Evolutionary conservation across 129 eudicot species (phyloP), one percentile per base, ranked within the genome.

Genomic region (Apium graveolens): DNA sequence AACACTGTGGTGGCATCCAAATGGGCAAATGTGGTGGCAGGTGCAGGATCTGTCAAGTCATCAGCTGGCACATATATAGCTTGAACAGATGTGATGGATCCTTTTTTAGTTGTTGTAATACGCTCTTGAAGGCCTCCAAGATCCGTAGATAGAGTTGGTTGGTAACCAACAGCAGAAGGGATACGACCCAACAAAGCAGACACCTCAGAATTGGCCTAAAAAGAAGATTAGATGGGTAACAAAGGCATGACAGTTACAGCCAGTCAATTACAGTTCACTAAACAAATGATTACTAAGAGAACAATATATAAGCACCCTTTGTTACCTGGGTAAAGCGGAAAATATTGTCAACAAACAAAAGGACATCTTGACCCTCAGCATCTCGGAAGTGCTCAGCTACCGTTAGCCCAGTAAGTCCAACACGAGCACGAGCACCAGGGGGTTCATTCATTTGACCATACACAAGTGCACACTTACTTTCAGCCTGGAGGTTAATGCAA

Each of bases 351-450:
- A 95, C 84, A 53, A 95, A 95, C 74, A 95, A 86, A 84, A 95
- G 92, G 91, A 95, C 98, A 35, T 95, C 98, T 77, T 95, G 98
- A 16, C 98, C 98, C 82, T 95, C 98, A 65, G 98, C 98, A 84
- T 95, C 98, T 83, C 98, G 91, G 90, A 95, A 95, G 81, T 95
- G 98, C 80, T 95, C 98, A 35, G 98, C 98, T 26, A 95, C 98
- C 26, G 98, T 95, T 62, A 95, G 83, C 42, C 98, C 98, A 11
- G 98, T 95, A 76, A 95, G 96, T 60, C 98, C 98, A 75, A 95
- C 98, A 86, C 98, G 97, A 71, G 98, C 98, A 91, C 98, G 98
- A 74, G 98, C 96, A 88, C 98, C 98, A 69, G 99, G 99, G 57
- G 99, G 98, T 89, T 95, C 98, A 55, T 95, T 95, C 98, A 95